Percentiles rank a stretch among this genome's conserved stretches.
These are phyloP conservation scores for Atkinsonella texensis DNA, from an alignment of 2,329 filamentous ascomycete genomes.

Conservation along the genomic window DNA sequence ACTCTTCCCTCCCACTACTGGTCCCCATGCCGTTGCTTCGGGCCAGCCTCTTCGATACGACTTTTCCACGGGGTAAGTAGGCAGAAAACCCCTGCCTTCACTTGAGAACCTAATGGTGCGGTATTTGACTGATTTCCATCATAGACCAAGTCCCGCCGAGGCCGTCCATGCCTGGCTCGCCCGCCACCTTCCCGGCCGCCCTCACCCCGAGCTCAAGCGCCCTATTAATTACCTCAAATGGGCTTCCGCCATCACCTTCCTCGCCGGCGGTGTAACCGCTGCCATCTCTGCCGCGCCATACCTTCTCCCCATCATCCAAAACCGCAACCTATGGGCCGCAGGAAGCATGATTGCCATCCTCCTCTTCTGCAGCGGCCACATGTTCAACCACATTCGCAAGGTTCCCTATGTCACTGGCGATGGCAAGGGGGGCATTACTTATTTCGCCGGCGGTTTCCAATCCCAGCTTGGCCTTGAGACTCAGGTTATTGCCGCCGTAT, in stretches of 20 bases:
- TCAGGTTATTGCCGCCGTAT: slow-evolving; percentile 86
- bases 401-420: slow-evolving; percentile 85
- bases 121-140: background rate
- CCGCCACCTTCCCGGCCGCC: slow-evolving; percentile 64
- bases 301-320: slow-evolving; percentile 69
- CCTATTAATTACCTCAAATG: slow-evolving; percentile 81
- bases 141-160: slow-evolving; percentile 63
- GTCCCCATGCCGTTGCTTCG: slow-evolving; percentile 62
- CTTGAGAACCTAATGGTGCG: background rate
- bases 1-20: slow-evolving; percentile 74
- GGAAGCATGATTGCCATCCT: slow-evolving; percentile 80
- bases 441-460: slow-evolving; percentile 86
- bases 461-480: slow-evolving; percentile 92
- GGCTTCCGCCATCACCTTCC: slow-evolving; percentile 51
- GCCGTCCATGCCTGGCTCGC: slow-evolving; percentile 67
- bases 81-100: background rate
- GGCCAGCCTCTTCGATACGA: slow-evolving; percentile 67
- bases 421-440: slow-evolving; percentile 73
- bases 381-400: slow-evolving; percentile 98
- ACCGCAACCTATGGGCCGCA: slow-evolving; percentile 87
- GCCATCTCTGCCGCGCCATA: slow-evolving; percentile 65
- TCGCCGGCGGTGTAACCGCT: slow-evolving; percentile 58
- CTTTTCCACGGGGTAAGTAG: slow-evolving; percentile 63
- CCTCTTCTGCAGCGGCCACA: slow-evolving; percentile 90
- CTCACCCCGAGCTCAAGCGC: slow-evolving; percentile 65